Percentiles rank a stretch among this genome's conserved stretches.
Evolutionary conservation across 805 yeast species (phyloP).

Genomic region (Zygotorulaspora florentina): DNA sequence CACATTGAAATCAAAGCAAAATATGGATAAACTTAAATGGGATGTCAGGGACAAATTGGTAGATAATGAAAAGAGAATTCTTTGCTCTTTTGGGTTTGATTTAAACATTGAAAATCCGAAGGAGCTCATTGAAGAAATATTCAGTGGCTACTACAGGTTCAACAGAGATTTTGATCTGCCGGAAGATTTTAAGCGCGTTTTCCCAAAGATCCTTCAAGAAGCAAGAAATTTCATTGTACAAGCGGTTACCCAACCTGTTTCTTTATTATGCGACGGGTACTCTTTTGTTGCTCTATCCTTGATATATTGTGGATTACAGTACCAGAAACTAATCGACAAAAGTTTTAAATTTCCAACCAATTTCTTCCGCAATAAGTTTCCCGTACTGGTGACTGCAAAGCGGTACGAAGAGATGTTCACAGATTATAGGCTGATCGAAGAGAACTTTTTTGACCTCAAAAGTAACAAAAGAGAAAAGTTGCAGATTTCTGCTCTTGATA

Average conservation of each 20-base stretch:
- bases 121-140: slow-evolving; percentile 34
- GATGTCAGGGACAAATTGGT: slow-evolving; percentile 35
- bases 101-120: slow-evolving; percentile 34
- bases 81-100: slow-evolving; percentile 35
- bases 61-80: slow-evolving; percentile 29
- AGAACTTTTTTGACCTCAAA: slow-evolving; percentile 34
- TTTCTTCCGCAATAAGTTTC: slow-evolving; percentile 32
- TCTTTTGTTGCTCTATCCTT: slow-evolving; percentile 30
- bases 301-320: slow-evolving; percentile 32
- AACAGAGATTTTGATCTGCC: slow-evolving; percentile 30
- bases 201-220: slow-evolving; percentile 34
- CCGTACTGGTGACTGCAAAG: slow-evolving; percentile 19
- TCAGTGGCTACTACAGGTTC: slow-evolving; percentile 32
- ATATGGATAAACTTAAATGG: slow-evolving; percentile 37
- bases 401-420: slow-evolving; percentile 26
- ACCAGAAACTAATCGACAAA: slow-evolving; percentile 25
- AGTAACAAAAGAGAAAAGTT: slow-evolving; percentile 34
- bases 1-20: slow-evolving; percentile 20
- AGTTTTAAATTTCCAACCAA: slow-evolving; percentile 30
- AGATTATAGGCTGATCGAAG: slow-evolving; percentile 31
- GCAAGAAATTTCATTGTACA: slow-evolving; percentile 34
- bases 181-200: slow-evolving; percentile 25
- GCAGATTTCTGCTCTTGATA: slow-evolving; percentile 23
- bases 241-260: slow-evolving; percentile 36
- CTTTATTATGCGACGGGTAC: slow-evolving; percentile 33